phyloP scores from a whole-genome alignment of 495 filamentous ascomycete species.

The Astrocystis sublimbata region DNA sequence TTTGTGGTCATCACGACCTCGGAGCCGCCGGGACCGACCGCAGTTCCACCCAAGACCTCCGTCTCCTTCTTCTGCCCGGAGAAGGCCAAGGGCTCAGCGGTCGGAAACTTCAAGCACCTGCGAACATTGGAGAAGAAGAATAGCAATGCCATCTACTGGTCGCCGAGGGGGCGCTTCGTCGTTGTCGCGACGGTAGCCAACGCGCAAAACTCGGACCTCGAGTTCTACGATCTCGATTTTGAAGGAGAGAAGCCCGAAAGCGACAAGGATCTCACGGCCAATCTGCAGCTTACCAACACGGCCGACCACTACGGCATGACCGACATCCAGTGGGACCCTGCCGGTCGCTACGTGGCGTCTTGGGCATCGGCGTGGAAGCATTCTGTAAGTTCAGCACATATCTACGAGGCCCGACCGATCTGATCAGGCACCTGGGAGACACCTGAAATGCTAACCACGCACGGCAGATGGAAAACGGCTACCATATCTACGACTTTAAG shows the following conservation, averaged over 20 bases:
- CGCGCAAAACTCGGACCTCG: slow-evolving; percentile 87
- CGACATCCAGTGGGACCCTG: slow-evolving; percentile 97
- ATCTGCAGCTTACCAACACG: slow-evolving; percentile 88
- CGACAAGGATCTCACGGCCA: slow-evolving; percentile 92
- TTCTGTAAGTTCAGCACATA: slow-evolving; percentile 60
- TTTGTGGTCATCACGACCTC: slow-evolving; percentile 97
- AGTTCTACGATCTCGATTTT: slow-evolving; percentile 97
- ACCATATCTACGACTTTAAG: slow-evolving; percentile 95
- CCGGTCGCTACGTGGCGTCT: slow-evolving; percentile 88
- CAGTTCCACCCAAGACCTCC: slow-evolving; percentile 87
- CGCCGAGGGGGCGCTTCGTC: slow-evolving; percentile 93
- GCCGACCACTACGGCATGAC: slow-evolving; percentile 96
- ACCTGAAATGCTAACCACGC: slow-evolving; percentile 38
- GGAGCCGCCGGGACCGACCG: slow-evolving; percentile 73
- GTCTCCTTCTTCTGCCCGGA: slow-evolving; percentile 97
- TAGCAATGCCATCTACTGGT: slow-evolving; percentile 99
- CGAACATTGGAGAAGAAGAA: slow-evolving; percentile 97
- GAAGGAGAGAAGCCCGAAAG: slow-evolving; percentile 92
- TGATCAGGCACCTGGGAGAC: too few relatives aligned
- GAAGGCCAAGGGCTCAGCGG: slow-evolving; percentile 72
- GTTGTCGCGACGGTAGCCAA: slow-evolving; percentile 90
- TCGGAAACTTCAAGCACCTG: slow-evolving; percentile 94
- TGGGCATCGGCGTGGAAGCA: slow-evolving; percentile 96
- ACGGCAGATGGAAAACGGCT: slow-evolving; percentile 94
- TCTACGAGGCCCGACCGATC: too few relatives aligned